Percentiles rank a stretch among this genome's conserved stretches.
Conservation (phyloP, 495 filamentous ascomycete species). For the Aspergillus avenaceus region DNA sequence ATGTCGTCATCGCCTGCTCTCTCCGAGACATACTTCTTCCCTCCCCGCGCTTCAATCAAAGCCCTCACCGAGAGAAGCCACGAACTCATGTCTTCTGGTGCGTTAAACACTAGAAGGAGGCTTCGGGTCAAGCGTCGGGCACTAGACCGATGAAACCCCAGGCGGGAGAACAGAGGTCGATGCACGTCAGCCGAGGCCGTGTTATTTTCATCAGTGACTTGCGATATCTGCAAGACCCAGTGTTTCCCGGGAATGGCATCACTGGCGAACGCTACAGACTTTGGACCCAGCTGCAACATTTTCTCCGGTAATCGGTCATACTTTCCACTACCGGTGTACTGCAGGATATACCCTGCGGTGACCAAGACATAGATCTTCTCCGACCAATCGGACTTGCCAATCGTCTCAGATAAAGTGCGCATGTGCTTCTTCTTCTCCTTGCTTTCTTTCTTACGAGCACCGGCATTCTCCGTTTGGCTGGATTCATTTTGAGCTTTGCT, state of each 20-base stretch:
- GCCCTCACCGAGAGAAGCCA: constrained; percentile 66
- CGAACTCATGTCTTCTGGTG: constrained; percentile 76
- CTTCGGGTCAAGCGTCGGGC: constrained; percentile 59
- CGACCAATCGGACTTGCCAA: constrained; percentile 69
- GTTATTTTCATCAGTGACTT: constrained; percentile 61
- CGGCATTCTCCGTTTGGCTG: constrained; percentile 14
- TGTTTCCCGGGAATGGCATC: constrained; percentile 90
- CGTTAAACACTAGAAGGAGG: constrained; percentile 77
- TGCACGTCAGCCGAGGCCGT: constrained; percentile 44
- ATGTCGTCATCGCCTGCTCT: constrained; percentile 30
- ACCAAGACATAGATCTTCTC: constrained; percentile 80
- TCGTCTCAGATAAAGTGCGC: constrained; percentile 54
- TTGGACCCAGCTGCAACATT: constrained; percentile 73
- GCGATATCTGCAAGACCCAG: constrained; percentile 89
- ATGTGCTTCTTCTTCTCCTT: constrained; percentile 40
- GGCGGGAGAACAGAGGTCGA: constrained; percentile 64
- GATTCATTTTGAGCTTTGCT: constrained; percentile 39
- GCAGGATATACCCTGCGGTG: constrained; percentile 78
- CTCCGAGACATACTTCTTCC: constrained; percentile 61
- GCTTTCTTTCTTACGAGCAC: constrained; percentile 35
- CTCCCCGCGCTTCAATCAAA: constrained; percentile 66
- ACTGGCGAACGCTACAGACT: constrained; percentile 89
- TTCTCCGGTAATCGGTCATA: constrained; percentile 84
- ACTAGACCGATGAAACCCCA: constrained; percentile 60
- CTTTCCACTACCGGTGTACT: constrained; percentile 78